A percentile compares a stretch with the other conserved stretches of the same genome.
Conservation (phyloP, 176 grass and related monocot species). For the Oryza meridionalis region DNA sequence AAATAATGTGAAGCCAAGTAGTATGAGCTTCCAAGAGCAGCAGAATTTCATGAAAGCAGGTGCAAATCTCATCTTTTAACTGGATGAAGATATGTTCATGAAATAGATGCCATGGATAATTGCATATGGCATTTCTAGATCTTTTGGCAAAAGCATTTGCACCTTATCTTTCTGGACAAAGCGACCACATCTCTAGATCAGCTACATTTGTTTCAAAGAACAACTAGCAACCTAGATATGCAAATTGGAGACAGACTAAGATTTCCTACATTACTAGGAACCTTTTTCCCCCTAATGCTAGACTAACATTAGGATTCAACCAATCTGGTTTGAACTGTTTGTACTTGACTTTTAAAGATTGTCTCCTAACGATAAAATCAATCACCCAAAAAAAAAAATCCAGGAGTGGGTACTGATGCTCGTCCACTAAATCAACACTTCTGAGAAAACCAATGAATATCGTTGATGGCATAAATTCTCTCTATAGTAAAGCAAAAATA, state of each 20-base stretch:
- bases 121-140: too few species aligned
- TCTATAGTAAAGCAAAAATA: too few species aligned
- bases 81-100: neutral
- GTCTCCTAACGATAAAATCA: neutral
- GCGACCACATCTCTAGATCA: neutral
- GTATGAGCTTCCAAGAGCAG: neutral
- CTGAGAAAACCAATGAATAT: neutral
- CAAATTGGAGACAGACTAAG: constrained; percentile 1
- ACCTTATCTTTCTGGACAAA: neutral
- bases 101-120: neutral
- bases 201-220: neutral
- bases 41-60: neutral
- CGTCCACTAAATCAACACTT: neutral
- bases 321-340: neutral
- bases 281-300: neutral
- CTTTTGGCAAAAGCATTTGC: neutral
- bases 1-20: too few species aligned
- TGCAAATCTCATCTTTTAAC: neutral
- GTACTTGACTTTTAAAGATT: neutral
- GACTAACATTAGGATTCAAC: neutral
- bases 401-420: neutral
- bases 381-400: neutral
- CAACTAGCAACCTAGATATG: neutral
- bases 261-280: neutral
- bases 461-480: too few species aligned